Evolutionary conservation across 2,329 filamentous ascomycete genomes (phyloP).

Genomic region (Raffaelea arxii): DNA sequence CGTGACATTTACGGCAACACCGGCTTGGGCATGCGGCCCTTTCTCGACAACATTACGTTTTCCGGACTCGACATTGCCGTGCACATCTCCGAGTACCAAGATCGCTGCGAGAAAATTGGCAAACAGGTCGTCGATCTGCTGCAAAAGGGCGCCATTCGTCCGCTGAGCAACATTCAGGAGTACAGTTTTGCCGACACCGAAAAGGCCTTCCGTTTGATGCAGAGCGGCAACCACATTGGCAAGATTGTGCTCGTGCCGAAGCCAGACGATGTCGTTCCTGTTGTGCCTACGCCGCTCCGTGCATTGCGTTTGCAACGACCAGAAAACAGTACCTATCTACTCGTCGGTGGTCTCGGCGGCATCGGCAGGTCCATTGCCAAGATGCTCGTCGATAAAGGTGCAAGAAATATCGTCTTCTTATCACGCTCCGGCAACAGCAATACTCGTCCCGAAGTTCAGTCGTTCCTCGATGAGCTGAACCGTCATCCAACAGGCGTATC

Average conservation of each 20-base stretch:
- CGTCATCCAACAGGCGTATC: neutral
- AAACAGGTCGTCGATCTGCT: neutral
- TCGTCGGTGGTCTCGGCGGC: slow-evolving; percentile 17
- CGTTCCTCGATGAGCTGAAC: neutral
- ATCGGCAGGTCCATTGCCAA: slow-evolving; percentile 13
- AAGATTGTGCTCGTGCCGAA: slow-evolving; percentile 22
- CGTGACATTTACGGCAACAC: slow-evolving; percentile 22
- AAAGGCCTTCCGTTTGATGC: slow-evolving; percentile 26
- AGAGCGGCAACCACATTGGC: slow-evolving; percentile 27
- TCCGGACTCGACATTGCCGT: slow-evolving; percentile 7
- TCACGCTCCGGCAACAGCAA: neutral
- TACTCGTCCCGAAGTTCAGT: neutral
- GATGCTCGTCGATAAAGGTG: slow-evolving; percentile 14
- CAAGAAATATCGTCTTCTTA: slow-evolving; percentile 3
- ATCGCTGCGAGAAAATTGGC: neutral
- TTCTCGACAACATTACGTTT: slow-evolving; percentile 15
- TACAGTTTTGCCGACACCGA: neutral
- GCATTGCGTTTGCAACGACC: neutral
- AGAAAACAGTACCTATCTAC: slow-evolving; percentile 19
- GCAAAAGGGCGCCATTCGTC: neutral
- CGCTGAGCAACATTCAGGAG: neutral
- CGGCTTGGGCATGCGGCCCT: slow-evolving; percentile 25
- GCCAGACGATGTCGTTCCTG: neutral
- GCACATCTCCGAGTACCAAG: neutral
- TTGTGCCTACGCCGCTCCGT: neutral